Percentiles rank a stretch among this genome's conserved stretches.
Conservation (phyloP, 768 basidiomycete genomes). For the Russula vinacea region DNA sequence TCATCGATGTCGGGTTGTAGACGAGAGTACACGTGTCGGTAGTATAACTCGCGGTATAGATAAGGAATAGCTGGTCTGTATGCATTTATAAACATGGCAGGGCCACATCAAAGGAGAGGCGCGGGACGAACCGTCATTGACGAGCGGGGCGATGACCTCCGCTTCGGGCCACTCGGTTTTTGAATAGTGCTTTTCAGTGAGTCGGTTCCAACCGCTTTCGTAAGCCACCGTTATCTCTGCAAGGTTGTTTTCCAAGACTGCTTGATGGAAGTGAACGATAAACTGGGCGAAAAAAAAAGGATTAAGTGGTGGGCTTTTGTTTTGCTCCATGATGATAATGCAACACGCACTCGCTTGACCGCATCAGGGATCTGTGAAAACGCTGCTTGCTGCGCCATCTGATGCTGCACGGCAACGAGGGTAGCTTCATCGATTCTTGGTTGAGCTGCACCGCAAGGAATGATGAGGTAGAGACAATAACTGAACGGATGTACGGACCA, state of each 20-base stretch:
- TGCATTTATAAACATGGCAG: background rate
- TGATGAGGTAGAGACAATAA: background rate
- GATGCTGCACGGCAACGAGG: slow-evolving; percentile 70
- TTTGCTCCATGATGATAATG: background rate
- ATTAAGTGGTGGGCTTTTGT: background rate
- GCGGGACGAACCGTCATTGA: slow-evolving; percentile 72
- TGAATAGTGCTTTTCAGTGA: slow-evolving; percentile 93
- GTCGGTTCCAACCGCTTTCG: slow-evolving; percentile 95
- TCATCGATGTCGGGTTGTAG: slow-evolving; percentile 95
- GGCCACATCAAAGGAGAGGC: background rate
- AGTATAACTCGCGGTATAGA: slow-evolving; percentile 95
- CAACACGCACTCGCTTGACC: slow-evolving; percentile 71
- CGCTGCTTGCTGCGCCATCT: slow-evolving; percentile 79
- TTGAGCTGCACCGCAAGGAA: slow-evolving; percentile 38
- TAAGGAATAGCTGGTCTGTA: slow-evolving; percentile 88
- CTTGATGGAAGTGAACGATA: slow-evolving; percentile 92
- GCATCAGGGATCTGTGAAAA: slow-evolving; percentile 83
- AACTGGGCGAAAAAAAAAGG: slow-evolving; percentile 54
- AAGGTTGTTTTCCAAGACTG: slow-evolving; percentile 87
- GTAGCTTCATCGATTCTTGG: slow-evolving; percentile 70
- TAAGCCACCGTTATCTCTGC: slow-evolving; percentile 89
- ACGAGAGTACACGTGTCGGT: slow-evolving; percentile 93
- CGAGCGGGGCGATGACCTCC: slow-evolving; percentile 90
- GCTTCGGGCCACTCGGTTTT: slow-evolving; percentile 98
- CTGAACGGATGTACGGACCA: slow-evolving; percentile 39